These are phyloP conservation scores for Apophysomyces variabilis DNA, from an alignment of 371 early-diverging fungal genomes.

Conservation along the genomic window DNA sequence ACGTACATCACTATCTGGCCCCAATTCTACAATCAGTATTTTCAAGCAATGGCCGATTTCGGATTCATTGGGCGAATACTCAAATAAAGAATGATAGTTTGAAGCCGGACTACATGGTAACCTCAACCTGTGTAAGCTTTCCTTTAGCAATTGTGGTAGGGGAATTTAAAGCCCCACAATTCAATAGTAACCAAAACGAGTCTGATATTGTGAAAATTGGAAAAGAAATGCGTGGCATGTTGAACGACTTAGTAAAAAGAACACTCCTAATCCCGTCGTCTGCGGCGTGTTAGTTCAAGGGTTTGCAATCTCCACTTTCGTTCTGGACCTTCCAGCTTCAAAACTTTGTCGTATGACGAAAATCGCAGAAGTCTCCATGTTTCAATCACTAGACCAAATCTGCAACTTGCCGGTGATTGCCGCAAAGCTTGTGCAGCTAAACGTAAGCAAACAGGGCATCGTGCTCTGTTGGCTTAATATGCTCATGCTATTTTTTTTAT, in stretches of 20 bases:
- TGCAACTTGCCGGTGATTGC: background rate
- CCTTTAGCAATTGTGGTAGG: slow-evolving; percentile 7
- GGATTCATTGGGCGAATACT: background rate
- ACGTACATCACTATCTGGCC: slow-evolving; percentile 1
- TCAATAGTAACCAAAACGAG: slow-evolving; percentile 6
- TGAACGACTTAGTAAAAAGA: slow-evolving; percentile 8
- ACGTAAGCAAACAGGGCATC: background rate
- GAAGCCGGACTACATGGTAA: slow-evolving; percentile 13
- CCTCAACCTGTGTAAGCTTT: slow-evolving; percentile 1
- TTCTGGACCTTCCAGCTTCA: slow-evolving; percentile 1
- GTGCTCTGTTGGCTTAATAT: background rate
- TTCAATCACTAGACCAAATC: background rate
- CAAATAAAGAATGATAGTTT: background rate
- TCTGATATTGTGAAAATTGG: slow-evolving; percentile 12
- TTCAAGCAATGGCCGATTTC: background rate
- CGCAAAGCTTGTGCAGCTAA: background rate
- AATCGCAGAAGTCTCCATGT: background rate
- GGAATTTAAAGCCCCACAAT: slow-evolving; percentile 6
- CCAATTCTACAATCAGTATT: slow-evolving; percentile 3
- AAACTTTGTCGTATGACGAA: slow-evolving; percentile 4
- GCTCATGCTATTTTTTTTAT: background rate
- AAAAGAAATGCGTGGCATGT: slow-evolving; percentile 11
- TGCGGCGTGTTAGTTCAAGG: slow-evolving; percentile 8
- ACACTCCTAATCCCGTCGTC: background rate
- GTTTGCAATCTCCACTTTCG: slow-evolving; percentile 3